Conservation (phyloP, 1,139 yeast genomes). For the Spathaspora sp. region DNA sequence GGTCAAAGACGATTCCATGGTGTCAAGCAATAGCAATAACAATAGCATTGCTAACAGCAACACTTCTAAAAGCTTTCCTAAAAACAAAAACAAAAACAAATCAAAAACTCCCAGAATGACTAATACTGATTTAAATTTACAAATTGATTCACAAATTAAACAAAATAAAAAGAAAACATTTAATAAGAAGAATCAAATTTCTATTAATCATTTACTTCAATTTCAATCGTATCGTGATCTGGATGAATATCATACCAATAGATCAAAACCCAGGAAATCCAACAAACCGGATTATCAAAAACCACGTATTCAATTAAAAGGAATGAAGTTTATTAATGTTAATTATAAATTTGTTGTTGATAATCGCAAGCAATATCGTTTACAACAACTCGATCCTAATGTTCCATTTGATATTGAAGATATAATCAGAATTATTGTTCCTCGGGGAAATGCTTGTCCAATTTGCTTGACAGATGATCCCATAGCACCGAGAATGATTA, state of each 20-base stretch:
- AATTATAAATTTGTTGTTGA: constrained; percentile 83
- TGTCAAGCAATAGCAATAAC: constrained; percentile 6
- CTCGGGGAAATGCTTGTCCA: constrained; percentile 81
- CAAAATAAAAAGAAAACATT: constrained; percentile 15
- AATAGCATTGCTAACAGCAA: not conserved
- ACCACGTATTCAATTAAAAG: constrained; percentile 48
- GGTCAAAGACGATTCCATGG: constrained; percentile 5
- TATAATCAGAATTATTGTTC: constrained; percentile 70
- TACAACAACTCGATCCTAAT: constrained; percentile 72
- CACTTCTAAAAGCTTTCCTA: not conserved
- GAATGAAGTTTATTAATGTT: constrained; percentile 78
- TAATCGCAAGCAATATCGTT: constrained; percentile 50
- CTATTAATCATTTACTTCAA: constrained; percentile 64
- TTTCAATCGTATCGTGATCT: constrained; percentile 55
- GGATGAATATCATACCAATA: constrained; percentile 39
- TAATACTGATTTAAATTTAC: constrained; percentile 6
- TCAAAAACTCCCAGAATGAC: constrained; percentile 3
- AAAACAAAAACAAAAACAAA: constrained; percentile 2
- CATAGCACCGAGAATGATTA: constrained; percentile 90
- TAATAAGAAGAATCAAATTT: constrained; percentile 56
- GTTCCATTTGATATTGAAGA: constrained; percentile 60
- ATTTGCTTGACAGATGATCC: constrained; percentile 85
- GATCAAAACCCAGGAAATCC: constrained; percentile 8
- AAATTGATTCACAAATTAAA: constrained; percentile 15
- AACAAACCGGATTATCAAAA: constrained; percentile 4